Conservation (phyloP, 2,329 filamentous ascomycete species). For the Nemania abortiva region DNA sequence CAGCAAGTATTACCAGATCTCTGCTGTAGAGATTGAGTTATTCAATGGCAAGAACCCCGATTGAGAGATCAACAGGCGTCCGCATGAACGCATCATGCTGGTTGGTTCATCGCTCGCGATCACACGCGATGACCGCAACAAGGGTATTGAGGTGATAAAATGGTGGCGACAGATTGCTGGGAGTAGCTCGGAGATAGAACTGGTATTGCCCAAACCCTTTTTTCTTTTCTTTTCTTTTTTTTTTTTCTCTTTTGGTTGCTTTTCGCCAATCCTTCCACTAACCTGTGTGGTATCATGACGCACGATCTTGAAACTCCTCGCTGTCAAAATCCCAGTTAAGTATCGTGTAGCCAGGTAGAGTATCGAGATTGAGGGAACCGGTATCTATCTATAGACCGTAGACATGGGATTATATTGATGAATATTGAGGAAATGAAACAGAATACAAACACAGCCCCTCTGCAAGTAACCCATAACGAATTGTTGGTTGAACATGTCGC, state of each 20-base stretch:
- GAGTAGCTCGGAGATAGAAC: neutral
- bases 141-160: too few relatives aligned
- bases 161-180: neutral
- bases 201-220: neutral
- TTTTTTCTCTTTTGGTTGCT: neutral
- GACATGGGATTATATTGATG: neutral
- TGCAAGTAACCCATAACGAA: neutral
- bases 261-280: neutral
- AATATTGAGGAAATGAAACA: neutral
- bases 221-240: neutral
- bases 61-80: too few relatives aligned
- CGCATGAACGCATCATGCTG: too few relatives aligned
- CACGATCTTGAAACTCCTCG: neutral
- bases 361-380: constrained; percentile 12
- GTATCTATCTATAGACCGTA: neutral
- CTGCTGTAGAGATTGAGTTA: too few relatives aligned
- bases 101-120: too few relatives aligned
- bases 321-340: neutral
- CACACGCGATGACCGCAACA: too few relatives aligned
- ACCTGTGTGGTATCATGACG: neutral
- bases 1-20: too few relatives aligned
- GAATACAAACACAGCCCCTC: constrained; percentile 17
- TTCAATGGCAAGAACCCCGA: too few relatives aligned
- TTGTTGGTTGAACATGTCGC: constrained; percentile 6
- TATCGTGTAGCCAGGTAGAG: neutral